These are phyloP conservation scores for Mycena chlorophos DNA, from an alignment of 768 basidiomycete species.

Conservation along the genomic window DNA sequence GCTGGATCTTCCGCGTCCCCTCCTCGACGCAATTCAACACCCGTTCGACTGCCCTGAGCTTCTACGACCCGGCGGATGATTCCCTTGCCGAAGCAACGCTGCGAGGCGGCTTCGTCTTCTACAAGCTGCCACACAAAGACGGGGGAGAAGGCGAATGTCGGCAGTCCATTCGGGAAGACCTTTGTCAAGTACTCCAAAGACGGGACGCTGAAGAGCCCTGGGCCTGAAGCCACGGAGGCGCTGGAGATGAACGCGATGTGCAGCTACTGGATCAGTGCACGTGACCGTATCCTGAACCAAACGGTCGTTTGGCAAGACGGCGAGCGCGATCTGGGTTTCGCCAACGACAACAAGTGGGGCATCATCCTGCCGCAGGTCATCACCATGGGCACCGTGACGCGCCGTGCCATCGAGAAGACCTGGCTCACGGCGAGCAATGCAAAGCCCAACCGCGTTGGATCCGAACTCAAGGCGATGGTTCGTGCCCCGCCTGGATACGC, in stretches of 20 bases:
- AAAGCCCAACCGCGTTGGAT: constrained; percentile 96
- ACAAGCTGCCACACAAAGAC: constrained; percentile 95
- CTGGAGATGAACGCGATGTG: constrained; percentile 92
- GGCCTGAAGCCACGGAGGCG: constrained; percentile 78
- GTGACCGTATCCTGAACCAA: constrained; percentile 90
- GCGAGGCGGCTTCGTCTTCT: constrained; percentile 62
- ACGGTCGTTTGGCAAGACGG: constrained; percentile 83
- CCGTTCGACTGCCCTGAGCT: constrained; percentile 48
- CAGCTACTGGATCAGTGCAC: constrained; percentile 95
- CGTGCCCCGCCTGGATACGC: constrained; percentile 90
- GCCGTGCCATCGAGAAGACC: constrained; percentile 94
- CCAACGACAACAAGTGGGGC: constrained; percentile 62
- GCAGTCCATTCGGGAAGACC: constrained; percentile 83
- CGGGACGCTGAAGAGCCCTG: constrained; percentile 81
- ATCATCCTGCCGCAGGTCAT: constrained; percentile 95
- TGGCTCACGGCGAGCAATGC: constrained; percentile 99
- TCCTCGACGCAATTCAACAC: constrained; percentile 44
- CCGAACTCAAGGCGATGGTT: constrained; percentile 97
- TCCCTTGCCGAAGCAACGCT: constrained; percentile 49
- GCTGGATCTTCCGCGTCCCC: constrained; percentile 88
- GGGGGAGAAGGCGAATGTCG: constrained; percentile 96
- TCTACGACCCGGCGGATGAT: constrained; percentile 66
- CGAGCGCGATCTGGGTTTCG: constrained; percentile 49
- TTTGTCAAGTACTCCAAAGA: constrained; percentile 89
- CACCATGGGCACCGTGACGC: constrained; percentile 98